A percentile compares a stretch with the other conserved stretches of the same genome.
Evolutionary conservation across 208 protist species (phyloP).

Genomic region (Acanthamoeba healyi): DNA sequence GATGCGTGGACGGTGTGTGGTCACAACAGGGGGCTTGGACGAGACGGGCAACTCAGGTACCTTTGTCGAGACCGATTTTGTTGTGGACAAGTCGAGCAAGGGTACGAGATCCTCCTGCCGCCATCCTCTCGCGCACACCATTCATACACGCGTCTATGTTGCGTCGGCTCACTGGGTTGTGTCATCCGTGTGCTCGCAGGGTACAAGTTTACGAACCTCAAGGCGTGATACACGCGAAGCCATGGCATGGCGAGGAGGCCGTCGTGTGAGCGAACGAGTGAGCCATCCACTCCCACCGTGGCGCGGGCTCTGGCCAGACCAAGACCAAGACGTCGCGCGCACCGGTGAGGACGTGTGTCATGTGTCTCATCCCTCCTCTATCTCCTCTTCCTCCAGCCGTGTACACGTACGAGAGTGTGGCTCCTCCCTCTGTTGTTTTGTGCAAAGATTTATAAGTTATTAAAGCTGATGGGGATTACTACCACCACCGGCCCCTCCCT

Average conservation of each 20-base stretch:
- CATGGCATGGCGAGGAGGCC: neutral
- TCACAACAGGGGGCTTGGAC: neutral
- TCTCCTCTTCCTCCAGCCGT: no score
- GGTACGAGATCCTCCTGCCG: neutral
- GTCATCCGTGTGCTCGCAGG: neutral
- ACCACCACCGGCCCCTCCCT: no score
- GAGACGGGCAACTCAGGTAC: constrained; percentile 45
- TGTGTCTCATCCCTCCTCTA: no score
- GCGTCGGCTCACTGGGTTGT: neutral
- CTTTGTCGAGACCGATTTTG: constrained; percentile 67
- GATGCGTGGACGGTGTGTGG: neutral
- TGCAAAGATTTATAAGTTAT: no score
- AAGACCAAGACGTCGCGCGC: no score
- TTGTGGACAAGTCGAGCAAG: constrained; percentile 32
- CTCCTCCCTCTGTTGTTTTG: no score
- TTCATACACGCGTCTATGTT: neutral
- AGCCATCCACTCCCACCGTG: no score
- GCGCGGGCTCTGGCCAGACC: no score
- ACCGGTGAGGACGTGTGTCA: no score
- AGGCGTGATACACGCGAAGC: neutral
- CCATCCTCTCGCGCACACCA: neutral
- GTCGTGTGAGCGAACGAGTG: no score
- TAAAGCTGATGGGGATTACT: no score
- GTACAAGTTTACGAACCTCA: constrained; percentile 41
- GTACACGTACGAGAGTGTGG: no score